These are phyloP conservation scores for Pseudonitzschia delicatissima DNA, from an alignment of 108 stramenopile genomes.

Conservation along the genomic window DNA sequence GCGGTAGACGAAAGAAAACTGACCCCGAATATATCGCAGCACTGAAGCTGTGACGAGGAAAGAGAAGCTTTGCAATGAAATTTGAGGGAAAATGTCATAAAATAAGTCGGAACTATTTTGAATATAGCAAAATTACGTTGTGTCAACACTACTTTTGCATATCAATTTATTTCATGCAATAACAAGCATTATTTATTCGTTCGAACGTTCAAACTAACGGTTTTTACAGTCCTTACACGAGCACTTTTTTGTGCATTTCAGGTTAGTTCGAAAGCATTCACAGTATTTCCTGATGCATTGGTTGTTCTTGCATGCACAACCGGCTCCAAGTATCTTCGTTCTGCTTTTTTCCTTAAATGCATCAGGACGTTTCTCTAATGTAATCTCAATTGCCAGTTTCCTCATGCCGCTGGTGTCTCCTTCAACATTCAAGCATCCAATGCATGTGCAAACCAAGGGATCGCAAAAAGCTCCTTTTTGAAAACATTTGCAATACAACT, in stretches of 20 bases:
- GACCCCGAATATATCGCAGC: neutral
- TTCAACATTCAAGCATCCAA: slow-evolving; percentile 46
- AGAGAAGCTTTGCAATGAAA: neutral
- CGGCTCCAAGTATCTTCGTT: slow-evolving; percentile 48
- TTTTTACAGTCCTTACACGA: slow-evolving; percentile 51
- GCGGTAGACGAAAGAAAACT: slow-evolving; percentile 5
- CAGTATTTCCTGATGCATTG: slow-evolving; percentile 81
- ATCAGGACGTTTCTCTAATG: slow-evolving; percentile 53
- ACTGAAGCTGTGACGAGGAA: too few relatives aligned
- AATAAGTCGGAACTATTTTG: neutral
- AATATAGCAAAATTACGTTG: neutral
- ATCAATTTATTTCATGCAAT: too few relatives aligned
- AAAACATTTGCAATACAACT: slow-evolving; percentile 93
- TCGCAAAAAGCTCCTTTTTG: slow-evolving; percentile 66
- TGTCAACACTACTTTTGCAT: too few relatives aligned
- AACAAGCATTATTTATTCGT: too few relatives aligned
- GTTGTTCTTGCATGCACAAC: slow-evolving; percentile 87
- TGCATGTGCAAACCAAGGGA: slow-evolving; percentile 42
- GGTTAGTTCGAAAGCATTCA: slow-evolving; percentile 79
- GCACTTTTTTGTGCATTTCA: slow-evolving; percentile 51
- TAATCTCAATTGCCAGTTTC: slow-evolving; percentile 35
- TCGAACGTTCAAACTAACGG: neutral
- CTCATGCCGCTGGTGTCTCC: slow-evolving; percentile 33
- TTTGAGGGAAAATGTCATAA: neutral
- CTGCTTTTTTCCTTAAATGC: slow-evolving; percentile 42